Conservation (phyloP, 768 basidiomycete species). For the Rhodotorula diobovata region DNA sequence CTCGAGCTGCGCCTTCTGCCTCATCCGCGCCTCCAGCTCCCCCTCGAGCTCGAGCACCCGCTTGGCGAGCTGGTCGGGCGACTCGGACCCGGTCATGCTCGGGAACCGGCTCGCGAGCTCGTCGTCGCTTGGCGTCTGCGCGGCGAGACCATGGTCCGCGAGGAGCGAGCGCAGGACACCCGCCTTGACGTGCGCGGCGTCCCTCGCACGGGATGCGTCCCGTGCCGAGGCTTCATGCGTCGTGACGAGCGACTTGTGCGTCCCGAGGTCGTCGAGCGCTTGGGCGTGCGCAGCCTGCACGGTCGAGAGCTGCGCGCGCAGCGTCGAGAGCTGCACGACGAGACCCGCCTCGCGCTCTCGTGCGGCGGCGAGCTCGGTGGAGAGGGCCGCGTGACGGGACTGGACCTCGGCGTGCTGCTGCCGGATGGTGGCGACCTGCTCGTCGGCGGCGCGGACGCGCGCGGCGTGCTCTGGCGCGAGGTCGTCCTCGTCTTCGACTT, state of each 20-base stretch:
- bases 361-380: conserved; percentile 30
- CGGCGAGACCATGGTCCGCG: conserved; percentile 75
- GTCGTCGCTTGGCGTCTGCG: conserved; percentile 58
- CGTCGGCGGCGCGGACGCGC: conserved; percentile 33
- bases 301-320: conserved; percentile 74
- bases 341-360: conserved; percentile 46
- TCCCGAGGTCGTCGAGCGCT: conserved; percentile 64
- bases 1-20: conserved; percentile 86
- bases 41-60: conserved; percentile 72
- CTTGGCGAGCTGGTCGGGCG: conserved; percentile 40
- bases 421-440: conserved; percentile 25
- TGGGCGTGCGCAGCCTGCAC: conserved; percentile 68
- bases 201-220: conserved; percentile 61
- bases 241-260: conserved; percentile 64
- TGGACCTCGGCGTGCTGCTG: conserved; percentile 33
- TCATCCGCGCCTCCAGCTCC: conserved; percentile 74
- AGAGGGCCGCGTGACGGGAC: conserved; percentile 6
- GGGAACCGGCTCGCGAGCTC: conserved; percentile 49
- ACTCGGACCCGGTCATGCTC: conserved; percentile 45
- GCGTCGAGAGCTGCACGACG: conserved; percentile 70
- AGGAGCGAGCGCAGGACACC: conserved; percentile 78
- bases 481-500: background rate
- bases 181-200: conserved; percentile 68
- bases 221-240: conserved; percentile 63
- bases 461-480: background rate